A percentile compares a stretch with the other conserved stretches of the same genome.
Conservation (phyloP, 1,284 basidiomycete species). For the Cutaneotrichosporon daszewskae region DNA sequence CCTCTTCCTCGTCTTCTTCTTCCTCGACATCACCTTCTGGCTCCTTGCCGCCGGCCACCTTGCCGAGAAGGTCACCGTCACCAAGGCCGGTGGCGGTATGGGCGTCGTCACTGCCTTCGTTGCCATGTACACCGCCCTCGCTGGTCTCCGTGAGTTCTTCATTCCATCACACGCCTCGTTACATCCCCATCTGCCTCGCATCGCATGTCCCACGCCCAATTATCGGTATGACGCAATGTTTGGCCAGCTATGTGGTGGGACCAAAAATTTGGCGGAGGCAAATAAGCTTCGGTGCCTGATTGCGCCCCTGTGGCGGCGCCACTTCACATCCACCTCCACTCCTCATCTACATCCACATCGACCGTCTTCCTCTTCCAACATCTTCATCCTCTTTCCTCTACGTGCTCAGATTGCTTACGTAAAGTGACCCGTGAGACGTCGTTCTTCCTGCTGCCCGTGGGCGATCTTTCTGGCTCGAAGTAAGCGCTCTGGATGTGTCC, state of each 20-base stretch:
- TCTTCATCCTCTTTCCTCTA: not conserved
- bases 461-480: conserved; percentile 41
- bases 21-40: conserved; percentile 57
- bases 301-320: too few species aligned
- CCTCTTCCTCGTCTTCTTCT: conserved; percentile 56
- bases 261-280: too few species aligned
- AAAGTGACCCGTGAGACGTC: conserved; percentile 46
- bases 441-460: conserved; percentile 51
- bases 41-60: conserved; percentile 45
- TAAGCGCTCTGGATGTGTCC: too few species aligned
- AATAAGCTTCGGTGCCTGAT: too few species aligned
- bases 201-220: too few species aligned
- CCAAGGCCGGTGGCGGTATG: conserved; percentile 66
- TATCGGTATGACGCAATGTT: too few species aligned
- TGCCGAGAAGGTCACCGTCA: conserved; percentile 24
- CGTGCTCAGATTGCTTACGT: not conserved
- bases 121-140: conserved; percentile 49
- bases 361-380: not conserved
- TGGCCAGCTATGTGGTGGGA: too few species aligned
- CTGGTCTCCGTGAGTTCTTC: conserved; percentile 46
- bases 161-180: too few species aligned
- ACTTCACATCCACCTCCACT: too few species aligned
- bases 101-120: conserved; percentile 51
- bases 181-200: too few species aligned
- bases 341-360: too few species aligned